Conservation (phyloP, 2,329 filamentous ascomycete genomes). For the Endothia cerciana region DNA sequence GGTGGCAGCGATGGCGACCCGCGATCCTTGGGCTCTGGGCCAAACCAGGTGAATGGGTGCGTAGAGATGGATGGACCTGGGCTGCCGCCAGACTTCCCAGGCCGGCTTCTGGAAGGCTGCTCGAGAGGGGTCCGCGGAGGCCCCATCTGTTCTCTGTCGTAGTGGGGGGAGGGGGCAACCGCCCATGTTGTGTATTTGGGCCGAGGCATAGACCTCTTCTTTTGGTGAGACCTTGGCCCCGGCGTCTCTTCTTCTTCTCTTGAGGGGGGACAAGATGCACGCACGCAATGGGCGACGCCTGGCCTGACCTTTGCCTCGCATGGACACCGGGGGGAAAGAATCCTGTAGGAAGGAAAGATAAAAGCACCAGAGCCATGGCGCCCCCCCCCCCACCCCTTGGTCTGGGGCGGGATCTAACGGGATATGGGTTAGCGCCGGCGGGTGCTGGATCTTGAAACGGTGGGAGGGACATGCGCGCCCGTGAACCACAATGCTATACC, state of each 20-base stretch:
- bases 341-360: not conserved
- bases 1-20: not conserved
- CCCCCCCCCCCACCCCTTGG: too few species aligned
- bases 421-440: conserved; percentile 5
- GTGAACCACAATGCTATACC: conserved; percentile 15
- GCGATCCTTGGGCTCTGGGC: not conserved
- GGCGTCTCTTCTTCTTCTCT: not conserved
- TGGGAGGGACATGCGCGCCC: conserved; percentile 6
- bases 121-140: not conserved
- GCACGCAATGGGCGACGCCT: not conserved
- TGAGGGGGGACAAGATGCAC: not conserved
- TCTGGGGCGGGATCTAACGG: conserved; percentile 6
- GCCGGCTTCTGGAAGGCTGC: conserved; percentile 4
- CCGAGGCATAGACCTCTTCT: not conserved
- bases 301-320: not conserved
- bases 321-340: not conserved
- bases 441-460: conserved; percentile 11
- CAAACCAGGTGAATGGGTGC: not conserved
- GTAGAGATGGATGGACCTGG: not conserved
- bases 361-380: not conserved
- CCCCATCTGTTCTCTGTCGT: too few species aligned
- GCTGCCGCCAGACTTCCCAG: not conserved
- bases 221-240: not conserved
- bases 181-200: not conserved
- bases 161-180: not conserved